Evolutionary conservation across 345 rosid species (phyloP).

Genomic region (Brassica rapa): DNA sequence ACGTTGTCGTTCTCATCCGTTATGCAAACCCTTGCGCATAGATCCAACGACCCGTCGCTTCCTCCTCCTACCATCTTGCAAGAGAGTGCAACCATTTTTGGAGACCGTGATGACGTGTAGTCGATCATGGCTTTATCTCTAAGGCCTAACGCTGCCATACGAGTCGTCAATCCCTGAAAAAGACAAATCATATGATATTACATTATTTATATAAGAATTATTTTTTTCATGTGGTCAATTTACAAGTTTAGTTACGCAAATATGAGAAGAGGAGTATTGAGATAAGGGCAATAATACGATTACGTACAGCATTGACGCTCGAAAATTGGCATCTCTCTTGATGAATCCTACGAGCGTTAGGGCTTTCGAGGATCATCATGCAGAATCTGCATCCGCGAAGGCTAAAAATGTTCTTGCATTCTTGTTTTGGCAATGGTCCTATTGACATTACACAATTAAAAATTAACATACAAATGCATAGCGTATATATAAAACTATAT

Average conservation of each 20-base stretch:
- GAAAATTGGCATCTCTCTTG: constrained; percentile 79
- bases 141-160: constrained; percentile 64
- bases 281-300: neutral
- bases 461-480: neutral
- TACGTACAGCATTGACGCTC: constrained; percentile 42
- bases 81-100: constrained; percentile 69
- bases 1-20: constrained; percentile 74
- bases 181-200: neutral
- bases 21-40: constrained; percentile 80
- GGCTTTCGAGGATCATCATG: constrained; percentile 60
- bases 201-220: neutral
- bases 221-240: neutral
- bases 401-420: constrained; percentile 76
- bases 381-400: constrained; percentile 80
- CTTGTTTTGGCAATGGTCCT: constrained; percentile 92
- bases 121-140: constrained; percentile 59
- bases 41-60: constrained; percentile 79
- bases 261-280: neutral
- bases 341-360: constrained; percentile 63
- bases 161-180: constrained; percentile 54
- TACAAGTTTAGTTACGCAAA: neutral
- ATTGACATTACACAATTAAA: neutral
- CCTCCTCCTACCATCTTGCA: constrained; percentile 98
- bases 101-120: constrained; percentile 47
- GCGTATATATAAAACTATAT: neutral